A percentile compares a stretch with the other conserved stretches of the same genome.
Evolutionary conservation across 495 filamentous ascomycete species (phyloP).

Genomic region (Aspergillus conjunctus): DNA sequence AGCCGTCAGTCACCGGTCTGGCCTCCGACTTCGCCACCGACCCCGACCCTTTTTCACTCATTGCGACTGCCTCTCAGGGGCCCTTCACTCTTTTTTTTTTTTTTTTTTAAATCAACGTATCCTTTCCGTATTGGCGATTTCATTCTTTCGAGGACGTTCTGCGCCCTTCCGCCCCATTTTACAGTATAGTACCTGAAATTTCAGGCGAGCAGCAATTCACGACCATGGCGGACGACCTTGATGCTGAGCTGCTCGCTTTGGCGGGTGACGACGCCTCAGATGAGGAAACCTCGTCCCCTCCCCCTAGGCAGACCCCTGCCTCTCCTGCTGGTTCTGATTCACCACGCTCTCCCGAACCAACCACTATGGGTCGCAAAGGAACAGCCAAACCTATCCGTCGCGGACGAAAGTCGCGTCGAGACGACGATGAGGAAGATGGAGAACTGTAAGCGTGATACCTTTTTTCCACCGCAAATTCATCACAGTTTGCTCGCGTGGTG

Average conservation of each 20-base stretch:
- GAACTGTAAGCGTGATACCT: slow-evolving; percentile 69
- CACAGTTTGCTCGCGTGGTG: background rate
- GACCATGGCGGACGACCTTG: slow-evolving; percentile 67
- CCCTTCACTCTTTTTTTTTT: slow-evolving; percentile 7
- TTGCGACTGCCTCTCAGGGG: slow-evolving; percentile 18
- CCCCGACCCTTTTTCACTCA: slow-evolving; percentile 15
- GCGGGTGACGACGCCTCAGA: slow-evolving; percentile 66
- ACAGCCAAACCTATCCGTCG: slow-evolving; percentile 46
- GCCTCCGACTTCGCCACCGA: slow-evolving; percentile 19
- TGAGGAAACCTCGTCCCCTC: slow-evolving; percentile 51
- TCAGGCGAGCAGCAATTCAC: slow-evolving; percentile 20
- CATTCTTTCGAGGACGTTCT: slow-evolving; percentile 5
- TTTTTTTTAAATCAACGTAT: background rate
- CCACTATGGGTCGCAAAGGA: slow-evolving; percentile 50
- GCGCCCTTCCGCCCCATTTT: slow-evolving; percentile 6
- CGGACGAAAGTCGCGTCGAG: slow-evolving; percentile 48
- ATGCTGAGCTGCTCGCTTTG: slow-evolving; percentile 85
- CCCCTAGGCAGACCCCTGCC: slow-evolving; percentile 32
- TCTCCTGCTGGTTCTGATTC: slow-evolving; percentile 43
- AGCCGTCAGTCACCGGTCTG: background rate
- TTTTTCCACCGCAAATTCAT: background rate
- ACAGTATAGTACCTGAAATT: slow-evolving; percentile 19
- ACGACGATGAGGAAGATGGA: slow-evolving; percentile 67
- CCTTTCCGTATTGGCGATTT: slow-evolving; percentile 10
- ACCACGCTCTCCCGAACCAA: slow-evolving; percentile 37